These are phyloP conservation scores for Candida parachauliodes DNA, from an alignment of 805 yeast genomes.

Conservation along the genomic window DNA sequence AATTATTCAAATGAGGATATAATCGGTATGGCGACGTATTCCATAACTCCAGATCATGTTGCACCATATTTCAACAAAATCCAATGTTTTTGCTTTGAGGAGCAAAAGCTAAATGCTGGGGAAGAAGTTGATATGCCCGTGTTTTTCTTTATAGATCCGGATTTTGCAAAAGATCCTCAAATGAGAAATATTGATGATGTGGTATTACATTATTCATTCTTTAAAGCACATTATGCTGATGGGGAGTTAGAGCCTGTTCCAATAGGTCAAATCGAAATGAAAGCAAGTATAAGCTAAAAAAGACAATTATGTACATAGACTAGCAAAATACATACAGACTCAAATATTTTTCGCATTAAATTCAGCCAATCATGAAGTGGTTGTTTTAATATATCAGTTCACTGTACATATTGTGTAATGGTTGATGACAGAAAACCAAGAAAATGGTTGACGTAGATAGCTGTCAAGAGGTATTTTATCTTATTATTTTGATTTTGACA, in stretches of 20 bases:
- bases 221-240: slow-evolving; percentile 53
- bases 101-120: slow-evolving; percentile 87
- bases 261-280: slow-evolving; percentile 14
- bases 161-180: slow-evolving; percentile 85
- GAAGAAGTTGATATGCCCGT: slow-evolving; percentile 99
- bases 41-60: slow-evolving; percentile 93
- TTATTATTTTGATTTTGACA: too few relatives aligned
- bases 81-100: slow-evolving; percentile 98
- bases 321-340: too few relatives aligned
- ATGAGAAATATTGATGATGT: slow-evolving; percentile 90
- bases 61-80: slow-evolving; percentile 96
- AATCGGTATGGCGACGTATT: slow-evolving; percentile 97
- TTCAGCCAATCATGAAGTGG: too few relatives aligned
- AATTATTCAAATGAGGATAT: slow-evolving; percentile 83
- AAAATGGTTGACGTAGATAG: too few relatives aligned
- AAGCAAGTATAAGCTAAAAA: slow-evolving; percentile 8
- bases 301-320: too few relatives aligned
- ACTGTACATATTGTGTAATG: too few relatives aligned
- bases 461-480: too few relatives aligned
- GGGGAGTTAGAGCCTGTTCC: slow-evolving; percentile 42
- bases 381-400: too few relatives aligned
- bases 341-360: too few relatives aligned
- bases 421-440: too few relatives aligned
- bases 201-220: slow-evolving; percentile 88
- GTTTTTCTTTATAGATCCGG: slow-evolving; percentile 95